These are phyloP conservation scores for Suillus brevipes DNA, from an alignment of 768 basidiomycete genomes.

Conservation along the genomic window DNA sequence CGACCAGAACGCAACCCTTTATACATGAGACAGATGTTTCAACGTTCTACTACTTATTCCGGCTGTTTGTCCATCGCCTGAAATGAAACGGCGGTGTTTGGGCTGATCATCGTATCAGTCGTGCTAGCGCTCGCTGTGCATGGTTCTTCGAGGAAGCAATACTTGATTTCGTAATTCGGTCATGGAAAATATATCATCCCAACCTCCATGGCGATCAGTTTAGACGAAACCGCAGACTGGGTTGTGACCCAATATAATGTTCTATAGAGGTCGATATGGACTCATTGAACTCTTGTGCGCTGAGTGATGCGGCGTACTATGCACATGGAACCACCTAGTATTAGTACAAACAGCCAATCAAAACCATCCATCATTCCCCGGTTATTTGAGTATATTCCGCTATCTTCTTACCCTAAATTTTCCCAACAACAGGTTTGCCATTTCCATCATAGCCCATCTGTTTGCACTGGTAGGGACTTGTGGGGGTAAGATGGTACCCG, in stretches of 20 bases:
- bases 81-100: slow-evolving; percentile 1
- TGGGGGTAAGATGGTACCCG: neutral
- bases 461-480: neutral
- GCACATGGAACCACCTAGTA: neutral
- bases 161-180: neutral
- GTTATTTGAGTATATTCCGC: neutral
- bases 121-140: neutral
- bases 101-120: neutral
- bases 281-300: neutral
- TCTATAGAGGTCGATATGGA: neutral
- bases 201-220: neutral
- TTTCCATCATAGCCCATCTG: neutral
- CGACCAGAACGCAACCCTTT: neutral
- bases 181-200: neutral
- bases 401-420: neutral
- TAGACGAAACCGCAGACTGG: neutral
- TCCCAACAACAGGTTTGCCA: neutral
- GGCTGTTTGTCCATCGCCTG: neutral
- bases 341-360: neutral
- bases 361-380: neutral
- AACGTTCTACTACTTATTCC: neutral
- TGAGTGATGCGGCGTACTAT: neutral
- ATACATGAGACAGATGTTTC: neutral
- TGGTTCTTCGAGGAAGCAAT: neutral
- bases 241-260: neutral